These are phyloP conservation scores for Dendrocalamus sinicus DNA, from an alignment of 176 grass and related monocot species.

Conservation along the genomic window DNA sequence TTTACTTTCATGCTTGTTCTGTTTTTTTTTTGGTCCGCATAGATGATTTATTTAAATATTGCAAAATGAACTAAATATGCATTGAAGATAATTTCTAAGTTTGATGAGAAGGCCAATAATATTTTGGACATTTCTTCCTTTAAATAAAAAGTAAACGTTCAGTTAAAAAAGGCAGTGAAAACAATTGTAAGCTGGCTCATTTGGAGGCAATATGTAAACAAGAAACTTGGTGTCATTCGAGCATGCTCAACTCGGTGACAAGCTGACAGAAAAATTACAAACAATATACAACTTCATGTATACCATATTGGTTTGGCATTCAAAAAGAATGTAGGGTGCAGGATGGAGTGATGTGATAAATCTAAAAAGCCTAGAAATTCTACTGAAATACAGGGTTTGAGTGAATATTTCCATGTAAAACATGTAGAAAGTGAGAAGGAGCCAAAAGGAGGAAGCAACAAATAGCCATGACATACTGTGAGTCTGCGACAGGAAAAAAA, in stretches of 20 bases:
- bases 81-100: neutral
- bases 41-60: neutral
- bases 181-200: neutral
- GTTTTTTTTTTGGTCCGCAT: neutral
- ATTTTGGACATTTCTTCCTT: constrained; percentile 1
- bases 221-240: neutral
- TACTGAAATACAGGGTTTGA: neutral
- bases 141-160: neutral
- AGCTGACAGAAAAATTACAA: neutral
- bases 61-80: constrained; percentile 4
- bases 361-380: neutral
- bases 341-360: neutral
- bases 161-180: neutral
- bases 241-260: neutral
- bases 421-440: neutral
- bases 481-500: neutral
- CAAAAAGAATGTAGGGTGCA: neutral
- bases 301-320: neutral
- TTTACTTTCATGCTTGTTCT: neutral
- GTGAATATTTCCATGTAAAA: neutral
- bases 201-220: neutral
- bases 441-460: neutral
- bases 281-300: neutral
- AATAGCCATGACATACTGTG: neutral
- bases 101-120: neutral